Evolutionary conservation across 345 rosid species (phyloP).

Genomic region (Melaleuca alternifolia): DNA sequence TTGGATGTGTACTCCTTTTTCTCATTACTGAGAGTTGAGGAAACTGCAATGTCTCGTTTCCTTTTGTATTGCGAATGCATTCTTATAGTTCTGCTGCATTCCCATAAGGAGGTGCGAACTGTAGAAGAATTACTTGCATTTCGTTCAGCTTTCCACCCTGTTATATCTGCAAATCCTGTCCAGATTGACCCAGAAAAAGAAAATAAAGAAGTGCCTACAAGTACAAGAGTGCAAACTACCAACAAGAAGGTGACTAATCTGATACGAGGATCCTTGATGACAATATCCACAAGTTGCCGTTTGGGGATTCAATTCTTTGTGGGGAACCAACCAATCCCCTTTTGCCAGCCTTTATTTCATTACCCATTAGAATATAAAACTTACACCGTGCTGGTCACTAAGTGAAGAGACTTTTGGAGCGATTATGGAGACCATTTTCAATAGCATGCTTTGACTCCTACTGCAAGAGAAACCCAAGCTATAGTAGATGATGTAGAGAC

Average conservation of each 20-base stretch:
- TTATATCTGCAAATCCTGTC: not conserved
- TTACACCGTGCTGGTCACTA: not conserved
- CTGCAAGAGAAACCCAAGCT: conserved; percentile 55
- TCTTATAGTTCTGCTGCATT: not conserved
- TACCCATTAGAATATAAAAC: not conserved
- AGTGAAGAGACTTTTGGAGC: not conserved
- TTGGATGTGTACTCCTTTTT: not conserved
- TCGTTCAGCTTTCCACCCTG: not conserved
- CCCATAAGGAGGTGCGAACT: not conserved
- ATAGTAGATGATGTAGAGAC: conserved; percentile 38
- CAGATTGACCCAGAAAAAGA: not conserved
- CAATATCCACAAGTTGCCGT: not conserved
- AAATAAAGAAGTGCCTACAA: not conserved
- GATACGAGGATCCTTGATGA: not conserved
- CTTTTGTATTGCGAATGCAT: not conserved
- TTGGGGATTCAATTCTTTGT: not conserved
- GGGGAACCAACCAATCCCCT: not conserved
- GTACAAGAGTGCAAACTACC: not conserved
- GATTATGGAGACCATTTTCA: conserved; percentile 8
- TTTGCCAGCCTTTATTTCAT: not conserved
- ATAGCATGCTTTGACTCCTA: conserved; percentile 31
- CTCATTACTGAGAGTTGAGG: not conserved
- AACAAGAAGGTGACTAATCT: not conserved
- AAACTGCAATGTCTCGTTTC: not conserved
- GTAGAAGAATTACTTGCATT: not conserved